These are phyloP conservation scores for Fusarium aywerte DNA, from an alignment of 2,329 filamentous ascomycete species.

Conservation along the genomic window DNA sequence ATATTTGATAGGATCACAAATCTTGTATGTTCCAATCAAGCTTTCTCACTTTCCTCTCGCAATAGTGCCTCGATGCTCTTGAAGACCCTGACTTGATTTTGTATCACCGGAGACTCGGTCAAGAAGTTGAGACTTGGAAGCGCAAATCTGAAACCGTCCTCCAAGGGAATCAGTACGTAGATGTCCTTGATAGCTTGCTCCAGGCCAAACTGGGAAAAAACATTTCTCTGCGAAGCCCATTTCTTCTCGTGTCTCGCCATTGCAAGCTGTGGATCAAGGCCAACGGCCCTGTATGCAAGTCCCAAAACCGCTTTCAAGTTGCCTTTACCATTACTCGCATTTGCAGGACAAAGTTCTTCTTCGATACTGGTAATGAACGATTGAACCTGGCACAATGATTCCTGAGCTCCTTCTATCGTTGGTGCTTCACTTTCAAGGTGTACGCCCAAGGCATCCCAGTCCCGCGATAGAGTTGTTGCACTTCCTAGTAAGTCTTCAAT, in stretches of 20 bases:
- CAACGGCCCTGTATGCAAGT: not conserved
- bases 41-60: not conserved
- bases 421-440: not conserved
- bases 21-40: no score
- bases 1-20: no score
- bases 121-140: not conserved
- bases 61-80: not conserved
- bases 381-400: fast-evolving
- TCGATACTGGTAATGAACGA: not conserved
- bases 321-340: not conserved
- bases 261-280: not conserved
- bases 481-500: not conserved
- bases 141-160: fast-evolving
- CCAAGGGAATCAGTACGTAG: fast-evolving
- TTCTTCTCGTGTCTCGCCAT: fast-evolving
- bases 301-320: not conserved
- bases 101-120: not conserved
- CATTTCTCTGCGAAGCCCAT: fast-evolving
- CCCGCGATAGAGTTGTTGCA: fast-evolving
- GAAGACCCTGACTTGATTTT: not conserved
- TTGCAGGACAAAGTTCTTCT: fast-evolving
- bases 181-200: not conserved
- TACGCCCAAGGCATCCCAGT: not conserved
- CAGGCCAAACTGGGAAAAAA: not conserved
- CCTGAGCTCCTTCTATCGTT: not conserved